Conservation (phyloP, 495 filamentous ascomycete genomes). For the Echria macrotheca region DNA sequence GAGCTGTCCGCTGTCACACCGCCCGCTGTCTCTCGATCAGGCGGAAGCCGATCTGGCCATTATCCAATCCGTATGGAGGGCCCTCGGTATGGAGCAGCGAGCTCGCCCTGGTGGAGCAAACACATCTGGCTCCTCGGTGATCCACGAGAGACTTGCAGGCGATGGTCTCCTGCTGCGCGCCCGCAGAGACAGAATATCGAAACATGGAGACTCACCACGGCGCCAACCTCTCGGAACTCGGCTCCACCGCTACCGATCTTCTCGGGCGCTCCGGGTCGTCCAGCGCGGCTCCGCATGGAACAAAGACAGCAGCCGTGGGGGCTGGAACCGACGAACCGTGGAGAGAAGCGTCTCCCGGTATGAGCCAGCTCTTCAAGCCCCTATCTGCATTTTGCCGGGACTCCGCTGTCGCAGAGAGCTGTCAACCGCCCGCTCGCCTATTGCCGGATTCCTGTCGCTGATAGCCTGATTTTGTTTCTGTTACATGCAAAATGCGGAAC, state of each 20-base stretch:
- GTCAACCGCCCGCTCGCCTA: conserved; percentile 3
- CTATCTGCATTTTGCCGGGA: conserved; percentile 8
- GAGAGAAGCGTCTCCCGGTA: too few relatives aligned
- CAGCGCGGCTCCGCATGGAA: background rate
- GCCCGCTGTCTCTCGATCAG: too few relatives aligned
- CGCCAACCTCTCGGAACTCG: background rate
- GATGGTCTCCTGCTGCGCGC: too few relatives aligned
- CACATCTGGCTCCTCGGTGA: too few relatives aligned
- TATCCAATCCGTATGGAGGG: too few relatives aligned
- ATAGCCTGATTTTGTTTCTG: conserved; percentile 9
- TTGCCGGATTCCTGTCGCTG: conserved; percentile 9
- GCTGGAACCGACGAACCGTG: background rate
- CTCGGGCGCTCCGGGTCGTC: background rate
- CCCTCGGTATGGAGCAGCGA: too few relatives aligned
- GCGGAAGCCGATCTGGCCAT: too few relatives aligned
- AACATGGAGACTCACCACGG: too few relatives aligned
- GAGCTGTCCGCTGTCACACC: too few relatives aligned
- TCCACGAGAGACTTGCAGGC: too few relatives aligned
- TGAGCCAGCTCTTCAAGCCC: background rate
- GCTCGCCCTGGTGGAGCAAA: too few relatives aligned
- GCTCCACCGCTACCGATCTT: conserved; percentile 1
- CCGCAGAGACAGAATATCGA: too few relatives aligned
- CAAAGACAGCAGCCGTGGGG: background rate
- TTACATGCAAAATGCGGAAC: conserved; percentile 9
- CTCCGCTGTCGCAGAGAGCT: conserved; percentile 8